phyloP scores from a whole-genome alignment of 1,139 yeast species.

The Yamadazyma epiphylla region DNA sequence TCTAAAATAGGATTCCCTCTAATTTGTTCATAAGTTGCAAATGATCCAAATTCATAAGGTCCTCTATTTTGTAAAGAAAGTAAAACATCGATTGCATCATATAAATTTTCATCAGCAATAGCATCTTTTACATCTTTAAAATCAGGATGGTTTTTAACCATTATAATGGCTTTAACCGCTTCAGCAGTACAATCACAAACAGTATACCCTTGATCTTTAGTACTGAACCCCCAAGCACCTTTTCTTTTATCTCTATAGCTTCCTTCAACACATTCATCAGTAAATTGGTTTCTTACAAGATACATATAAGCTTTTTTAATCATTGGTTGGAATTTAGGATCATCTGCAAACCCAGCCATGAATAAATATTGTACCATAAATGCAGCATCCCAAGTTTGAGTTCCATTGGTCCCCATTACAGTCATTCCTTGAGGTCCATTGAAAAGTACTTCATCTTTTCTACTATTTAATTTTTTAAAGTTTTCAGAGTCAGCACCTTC shows the following conservation, averaged over 20 bases:
- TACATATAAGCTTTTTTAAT: constrained; percentile 66
- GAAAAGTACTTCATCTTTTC: constrained; percentile 76
- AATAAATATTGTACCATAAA: constrained; percentile 84
- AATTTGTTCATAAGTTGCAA: constrained; percentile 85
- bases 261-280: constrained; percentile 72
- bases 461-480: constrained; percentile 50
- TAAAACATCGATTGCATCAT: constrained; percentile 61
- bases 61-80: constrained; percentile 74
- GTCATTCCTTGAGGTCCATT: constrained; percentile 91
- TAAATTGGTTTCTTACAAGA: constrained; percentile 79
- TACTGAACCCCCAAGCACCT: constrained; percentile 98
- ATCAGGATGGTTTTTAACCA: constrained; percentile 72
- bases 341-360: constrained; percentile 72
- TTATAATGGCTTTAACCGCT: constrained; percentile 86
- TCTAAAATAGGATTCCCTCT: constrained; percentile 80
- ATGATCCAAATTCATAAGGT: constrained; percentile 81
- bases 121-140: constrained; percentile 35
- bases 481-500: constrained; percentile 68
- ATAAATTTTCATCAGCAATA: constrained; percentile 51
- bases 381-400: constrained; percentile 96
- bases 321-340: constrained; percentile 61
- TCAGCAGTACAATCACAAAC: constrained; percentile 98
- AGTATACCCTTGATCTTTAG: constrained; percentile 92
- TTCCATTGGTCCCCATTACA: constrained; percentile 96
- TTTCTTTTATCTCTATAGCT: constrained; percentile 77